Base-by-base conservation (phyloP, 2,329 filamentous ascomycete species). In the Aspergillus terreus region DNA sequence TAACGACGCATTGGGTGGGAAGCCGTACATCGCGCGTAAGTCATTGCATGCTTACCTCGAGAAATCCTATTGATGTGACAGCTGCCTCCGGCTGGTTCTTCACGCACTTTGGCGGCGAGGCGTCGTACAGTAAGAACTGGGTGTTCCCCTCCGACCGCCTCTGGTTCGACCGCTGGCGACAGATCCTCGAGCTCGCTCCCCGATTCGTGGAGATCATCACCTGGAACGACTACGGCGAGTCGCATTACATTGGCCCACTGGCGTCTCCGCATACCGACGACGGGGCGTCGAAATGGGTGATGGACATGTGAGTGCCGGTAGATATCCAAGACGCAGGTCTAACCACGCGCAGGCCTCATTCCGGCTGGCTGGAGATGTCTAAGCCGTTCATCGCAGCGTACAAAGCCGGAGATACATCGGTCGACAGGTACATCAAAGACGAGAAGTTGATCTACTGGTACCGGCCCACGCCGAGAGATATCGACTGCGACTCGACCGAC, bases 391-490 rank as follows among this genome's bases (percentile, higher is more conserved):
- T 81, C 54, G 69, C 76, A 1, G 79, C 79, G 0, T 82, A 75
- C 63, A 79, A 81, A 57, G 74, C 71, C 44, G 76, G 74, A 11
- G 70, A 66, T 2, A 71, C 61, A 25, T 58, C 52, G 1, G 58
- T 62, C 9, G 54, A 61, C 35, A 51, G 55, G 12, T 75, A 75
- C 63, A 76, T 81, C 55, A 64, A 66, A 33, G 64, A 72, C 10
- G 79, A 82, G 19, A 71, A 78, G 62, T 62, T 82, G 12, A 65
- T 80, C 30, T 82, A 82, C 68, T 82, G 79, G 79, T 82, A 80
- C 63, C 74, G 79, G 1, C 78, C 78, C 2, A 79, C 75, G 1
- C 72, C 73, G 1, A 75, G 71, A 53, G 52, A 56, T 10, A 59
- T 78, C 32, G 61, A 79, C 61, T 82, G 79, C 62, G 77, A 80